These are phyloP conservation scores for Echium plantagineum DNA, from an alignment of 257 asterid genomes.

Conservation along the genomic window DNA sequence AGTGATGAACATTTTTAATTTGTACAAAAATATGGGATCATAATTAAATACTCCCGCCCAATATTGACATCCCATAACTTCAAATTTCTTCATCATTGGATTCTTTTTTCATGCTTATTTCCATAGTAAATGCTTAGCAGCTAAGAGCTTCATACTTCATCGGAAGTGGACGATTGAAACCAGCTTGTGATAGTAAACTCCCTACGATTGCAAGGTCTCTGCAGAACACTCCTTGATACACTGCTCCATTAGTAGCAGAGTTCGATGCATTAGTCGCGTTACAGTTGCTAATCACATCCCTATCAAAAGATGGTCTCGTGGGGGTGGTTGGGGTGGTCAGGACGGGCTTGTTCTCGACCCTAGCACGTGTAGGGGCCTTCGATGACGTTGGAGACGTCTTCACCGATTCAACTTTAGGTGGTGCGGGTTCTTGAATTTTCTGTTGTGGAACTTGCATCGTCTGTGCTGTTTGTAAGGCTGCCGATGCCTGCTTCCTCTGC, in stretches of 20 bases:
- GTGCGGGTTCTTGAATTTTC: slow-evolving; percentile 3
- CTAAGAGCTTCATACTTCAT: slow-evolving; percentile 76
- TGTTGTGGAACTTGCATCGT: slow-evolving; percentile 25
- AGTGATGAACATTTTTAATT: slow-evolving; percentile 11
- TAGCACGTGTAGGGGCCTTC: slow-evolving; percentile 3
- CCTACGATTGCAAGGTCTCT: slow-evolving; percentile 78
- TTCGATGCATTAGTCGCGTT: slow-evolving; percentile 2
- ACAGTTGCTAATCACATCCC: not conserved
- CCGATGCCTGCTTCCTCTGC: slow-evolving; percentile 51
- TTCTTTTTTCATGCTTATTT: not conserved
- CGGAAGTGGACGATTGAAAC: slow-evolving; percentile 66
- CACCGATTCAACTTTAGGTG: slow-evolving; percentile 6
- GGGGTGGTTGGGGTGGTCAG: not conserved
- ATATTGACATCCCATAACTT: slow-evolving; percentile 6
- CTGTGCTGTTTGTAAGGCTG: slow-evolving; percentile 36
- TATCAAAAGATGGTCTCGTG: not conserved
- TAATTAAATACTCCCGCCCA: slow-evolving; percentile 35
- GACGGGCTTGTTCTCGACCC: slow-evolving; percentile 22
- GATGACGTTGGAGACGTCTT: not conserved
- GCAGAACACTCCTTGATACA: slow-evolving; percentile 78
- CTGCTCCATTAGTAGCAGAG: slow-evolving; percentile 38
- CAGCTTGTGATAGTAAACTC: slow-evolving; percentile 53
- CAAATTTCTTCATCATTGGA: not conserved
- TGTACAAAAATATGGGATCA: slow-evolving; percentile 30
- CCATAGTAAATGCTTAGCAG: slow-evolving; percentile 26